Evolutionary conservation across 495 filamentous ascomycete species (phyloP), one percentile per base, ranked within the genome.

Genomic region (Endocarpon pusillum): DNA sequence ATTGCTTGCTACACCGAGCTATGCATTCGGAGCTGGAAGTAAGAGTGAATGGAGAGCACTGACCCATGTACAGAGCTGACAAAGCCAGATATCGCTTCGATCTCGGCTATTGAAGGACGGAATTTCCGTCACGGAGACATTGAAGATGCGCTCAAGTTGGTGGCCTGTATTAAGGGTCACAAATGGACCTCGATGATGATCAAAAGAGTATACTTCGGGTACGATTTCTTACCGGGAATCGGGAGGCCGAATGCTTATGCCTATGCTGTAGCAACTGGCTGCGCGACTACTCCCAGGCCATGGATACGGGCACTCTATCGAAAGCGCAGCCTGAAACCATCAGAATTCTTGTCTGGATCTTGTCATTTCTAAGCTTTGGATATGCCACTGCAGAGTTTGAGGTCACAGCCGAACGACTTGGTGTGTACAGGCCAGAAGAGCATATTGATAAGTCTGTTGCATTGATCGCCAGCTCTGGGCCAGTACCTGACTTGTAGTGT

Each of bases 101-200:
- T 97, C 45, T 83, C 87, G 1, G 73, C 80, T 48, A 74, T 97
- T 42, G 89, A 97, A 56, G 89, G 89, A 16, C 69, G 79, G 44
- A 97, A 97, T 49, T 97, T 82, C 77, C 77, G 89, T 39, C 89
- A 96, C 77, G 89, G 89, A 35, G 87, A 96, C 54, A 89, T 93
- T 40, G 85, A 94, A 59, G 89, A 97, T 55, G 75, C 83, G 51
- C 73, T 97, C 42, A 85, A 85, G 59, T 83, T 75, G 10, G 62
- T 97, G 38, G 76, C 83, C 16, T 94, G 81, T 47, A 68, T 94
- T 33, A 67, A 75, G 36, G 85, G 85, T 23, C 81, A 89, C 45
- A 94, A 97, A 58, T 97, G 89, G 89, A 86, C 86, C 14, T 71
- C 75, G 11, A 73, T 83, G 61, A 78, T 84, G 67, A 64, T 97